Conservation (phyloP, 345 rosid genomes). For the Sapria himalayana region DNA sequence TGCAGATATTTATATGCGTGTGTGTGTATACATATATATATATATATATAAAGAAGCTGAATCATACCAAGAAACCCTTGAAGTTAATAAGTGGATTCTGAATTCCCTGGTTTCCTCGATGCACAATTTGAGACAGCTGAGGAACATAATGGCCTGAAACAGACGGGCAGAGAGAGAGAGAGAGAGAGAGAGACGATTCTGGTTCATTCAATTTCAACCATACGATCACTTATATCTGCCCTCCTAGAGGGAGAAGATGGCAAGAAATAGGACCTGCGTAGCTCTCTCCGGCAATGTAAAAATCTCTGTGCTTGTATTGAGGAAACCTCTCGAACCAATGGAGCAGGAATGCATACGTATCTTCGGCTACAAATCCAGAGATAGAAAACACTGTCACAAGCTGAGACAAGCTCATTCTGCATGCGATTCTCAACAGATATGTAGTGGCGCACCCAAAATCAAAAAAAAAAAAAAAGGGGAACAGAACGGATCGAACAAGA, state of each 20-base stretch:
- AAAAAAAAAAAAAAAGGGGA: too few relatives aligned
- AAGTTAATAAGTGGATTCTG: constrained; percentile 54
- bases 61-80: constrained; percentile 77
- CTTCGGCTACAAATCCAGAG: constrained; percentile 74
- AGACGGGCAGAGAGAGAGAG: constrained; percentile 2
- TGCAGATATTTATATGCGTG: too few relatives aligned
- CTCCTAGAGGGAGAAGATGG: background rate
- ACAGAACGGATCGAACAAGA: too few relatives aligned
- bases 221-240: background rate
- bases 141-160: constrained; percentile 90
- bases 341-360: constrained; percentile 55
- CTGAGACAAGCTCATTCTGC: too few relatives aligned
- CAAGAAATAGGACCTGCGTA: constrained; percentile 42
- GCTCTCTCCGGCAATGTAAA: constrained; percentile 93
- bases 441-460: too few relatives aligned
- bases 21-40: background rate
- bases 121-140: constrained; percentile 68
- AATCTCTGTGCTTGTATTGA: constrained; percentile 76
- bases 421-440: too few relatives aligned
- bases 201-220: background rate
- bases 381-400: too few relatives aligned
- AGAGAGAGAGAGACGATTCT: background rate
- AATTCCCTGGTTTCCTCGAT: constrained; percentile 40
- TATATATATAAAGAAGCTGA: background rate
- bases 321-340: constrained; percentile 94